A percentile compares a stretch with the other conserved stretches of the same genome.
These are phyloP conservation scores for Naganishia sp. DNA, from an alignment of 1,284 basidiomycete genomes.

Conservation along the genomic window DNA sequence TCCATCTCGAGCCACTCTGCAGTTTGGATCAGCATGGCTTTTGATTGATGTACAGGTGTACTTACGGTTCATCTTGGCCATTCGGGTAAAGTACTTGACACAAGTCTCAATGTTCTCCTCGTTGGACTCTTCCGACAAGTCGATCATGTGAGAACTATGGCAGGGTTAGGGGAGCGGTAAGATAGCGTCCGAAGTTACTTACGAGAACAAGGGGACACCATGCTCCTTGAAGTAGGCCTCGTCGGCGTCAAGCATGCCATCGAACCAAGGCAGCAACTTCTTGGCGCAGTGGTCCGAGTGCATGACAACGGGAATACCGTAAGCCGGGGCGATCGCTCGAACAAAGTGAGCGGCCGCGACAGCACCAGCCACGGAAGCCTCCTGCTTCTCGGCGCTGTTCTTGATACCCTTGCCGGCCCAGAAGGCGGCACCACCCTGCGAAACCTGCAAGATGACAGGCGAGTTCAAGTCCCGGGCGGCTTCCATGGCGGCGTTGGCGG, in stretches of 20 bases:
- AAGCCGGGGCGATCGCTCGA: slow-evolving; percentile 81
- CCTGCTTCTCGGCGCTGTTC: slow-evolving; percentile 79
- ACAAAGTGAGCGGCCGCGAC: slow-evolving; percentile 91
- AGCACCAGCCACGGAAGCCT: slow-evolving; percentile 93
- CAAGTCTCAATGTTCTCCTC: slow-evolving; percentile 96
- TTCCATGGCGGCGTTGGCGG: slow-evolving; percentile 82
- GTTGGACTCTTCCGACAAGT: slow-evolving; percentile 96
- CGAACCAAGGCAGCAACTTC: slow-evolving; percentile 99
- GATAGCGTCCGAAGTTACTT: slow-evolving; percentile 30
- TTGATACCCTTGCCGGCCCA: slow-evolving; percentile 95
- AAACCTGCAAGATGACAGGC: slow-evolving; percentile 96
- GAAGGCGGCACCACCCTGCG: slow-evolving; percentile 94
- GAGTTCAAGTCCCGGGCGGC: slow-evolving; percentile 90
- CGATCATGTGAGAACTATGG: slow-evolving; percentile 93
- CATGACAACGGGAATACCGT: slow-evolving; percentile 93
- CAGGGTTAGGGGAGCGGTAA: neutral
- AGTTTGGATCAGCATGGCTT: neutral
- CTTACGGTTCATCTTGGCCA: slow-evolving; percentile 75
- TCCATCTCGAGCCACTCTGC: slow-evolving; percentile 98
- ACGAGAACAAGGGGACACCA: slow-evolving; percentile 88
- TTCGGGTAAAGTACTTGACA: slow-evolving; percentile 91
- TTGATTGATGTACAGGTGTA: neutral
- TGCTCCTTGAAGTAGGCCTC: slow-evolving; percentile 89
- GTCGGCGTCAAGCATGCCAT: slow-evolving; percentile 95
- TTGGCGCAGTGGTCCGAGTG: slow-evolving; percentile 99